phyloP scores from a whole-genome alignment of 2,329 filamentous ascomycete genomes.

The Xenoacremonium recifei region DNA sequence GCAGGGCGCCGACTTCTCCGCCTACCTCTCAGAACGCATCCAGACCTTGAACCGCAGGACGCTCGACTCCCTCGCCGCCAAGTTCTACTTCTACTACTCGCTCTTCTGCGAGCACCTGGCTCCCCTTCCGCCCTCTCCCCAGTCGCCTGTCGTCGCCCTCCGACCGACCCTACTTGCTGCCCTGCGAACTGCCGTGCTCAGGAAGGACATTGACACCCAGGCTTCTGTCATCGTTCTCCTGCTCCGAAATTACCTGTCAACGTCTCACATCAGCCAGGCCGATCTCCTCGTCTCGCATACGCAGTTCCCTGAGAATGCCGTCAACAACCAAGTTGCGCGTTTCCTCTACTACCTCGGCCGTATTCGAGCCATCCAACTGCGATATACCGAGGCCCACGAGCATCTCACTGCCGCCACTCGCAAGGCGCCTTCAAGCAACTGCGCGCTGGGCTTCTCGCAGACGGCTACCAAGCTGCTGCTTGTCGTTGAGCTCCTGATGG shows the following conservation, averaged over 20 bases:
- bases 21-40: constrained; percentile 77
- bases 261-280: constrained; percentile 94
- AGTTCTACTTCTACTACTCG: constrained; percentile 97
- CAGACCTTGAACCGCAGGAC: constrained; percentile 90
- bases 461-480: constrained; percentile 95
- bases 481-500: constrained; percentile 96
- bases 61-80: constrained; percentile 87
- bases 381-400: constrained; percentile 95
- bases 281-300: constrained; percentile 95
- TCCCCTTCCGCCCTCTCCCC: constrained; percentile 83
- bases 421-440: constrained; percentile 87
- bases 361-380: constrained; percentile 92
- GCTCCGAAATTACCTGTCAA: constrained; percentile 92
- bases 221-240: constrained; percentile 92
- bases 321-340: constrained; percentile 96
- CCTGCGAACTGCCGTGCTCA: constrained; percentile 89
- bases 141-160: constrained; percentile 82
- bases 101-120: constrained; percentile 91
- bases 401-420: constrained; percentile 90
- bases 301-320: constrained; percentile 88
- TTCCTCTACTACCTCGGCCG: constrained; percentile 97
- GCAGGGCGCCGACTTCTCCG: constrained; percentile 80
- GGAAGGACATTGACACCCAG: constrained; percentile 97
- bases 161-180: constrained; percentile 84
- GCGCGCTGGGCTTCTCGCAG: constrained; percentile 91